Conservation (phyloP, 768 basidiomycete species). For the Arthromyces matolae region DNA sequence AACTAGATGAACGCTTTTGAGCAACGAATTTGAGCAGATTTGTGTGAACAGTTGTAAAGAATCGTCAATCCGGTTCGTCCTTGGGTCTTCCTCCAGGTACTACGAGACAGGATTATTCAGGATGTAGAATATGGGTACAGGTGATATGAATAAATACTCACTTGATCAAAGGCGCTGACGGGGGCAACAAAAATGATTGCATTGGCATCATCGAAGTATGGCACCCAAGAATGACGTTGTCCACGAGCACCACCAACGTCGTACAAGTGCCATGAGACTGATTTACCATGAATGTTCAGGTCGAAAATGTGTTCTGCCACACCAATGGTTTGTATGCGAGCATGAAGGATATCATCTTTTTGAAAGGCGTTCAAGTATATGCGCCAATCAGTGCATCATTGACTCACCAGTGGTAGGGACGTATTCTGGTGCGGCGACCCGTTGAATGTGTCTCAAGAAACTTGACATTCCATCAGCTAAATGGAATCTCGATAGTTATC, state of each 20-base stretch:
- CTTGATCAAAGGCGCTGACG: conserved; percentile 78
- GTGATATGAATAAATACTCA: conserved; percentile 20
- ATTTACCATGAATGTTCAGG: conserved; percentile 74
- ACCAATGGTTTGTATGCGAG: conserved; percentile 89
- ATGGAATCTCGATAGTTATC: conserved; percentile 3
- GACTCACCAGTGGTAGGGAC: conserved; percentile 67
- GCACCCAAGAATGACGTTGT: conserved; percentile 77
- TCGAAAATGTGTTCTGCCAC: conserved; percentile 83
- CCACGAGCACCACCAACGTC: conserved; percentile 72
- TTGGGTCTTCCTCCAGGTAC: conserved; percentile 86
- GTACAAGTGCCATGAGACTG: conserved; percentile 70
- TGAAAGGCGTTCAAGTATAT: conserved; percentile 22
- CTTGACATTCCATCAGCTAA: conserved; percentile 33
- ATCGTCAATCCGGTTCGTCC: conserved; percentile 83
- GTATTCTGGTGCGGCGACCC: conserved; percentile 67
- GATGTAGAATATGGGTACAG: no score
- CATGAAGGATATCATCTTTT: conserved; percentile 80
- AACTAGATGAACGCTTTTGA: conserved; percentile 65
- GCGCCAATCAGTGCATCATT: conserved; percentile 10
- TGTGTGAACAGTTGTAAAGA: conserved; percentile 85
- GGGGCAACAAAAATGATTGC: conserved; percentile 81
- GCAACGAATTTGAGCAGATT: conserved; percentile 75
- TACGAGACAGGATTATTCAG: conserved; percentile 24
- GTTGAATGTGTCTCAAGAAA: conserved; percentile 70
- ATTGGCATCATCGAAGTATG: conserved; percentile 71